These are phyloP conservation scores for Pythium periplocum DNA, from an alignment of 352 stramenopile genomes.

Conservation along the genomic window DNA sequence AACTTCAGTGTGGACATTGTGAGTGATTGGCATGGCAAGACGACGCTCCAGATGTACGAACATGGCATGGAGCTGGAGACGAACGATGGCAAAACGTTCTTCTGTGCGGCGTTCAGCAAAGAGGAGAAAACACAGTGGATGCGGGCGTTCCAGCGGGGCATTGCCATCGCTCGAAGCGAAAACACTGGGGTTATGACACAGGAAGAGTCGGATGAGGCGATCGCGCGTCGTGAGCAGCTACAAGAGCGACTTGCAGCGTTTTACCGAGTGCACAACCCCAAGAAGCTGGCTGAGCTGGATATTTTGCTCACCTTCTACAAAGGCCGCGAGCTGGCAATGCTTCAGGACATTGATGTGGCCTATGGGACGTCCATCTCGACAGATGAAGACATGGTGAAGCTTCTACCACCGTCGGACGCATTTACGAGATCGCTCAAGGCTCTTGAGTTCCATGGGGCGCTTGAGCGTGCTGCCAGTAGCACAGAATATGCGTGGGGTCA, in stretches of 20 bases:
- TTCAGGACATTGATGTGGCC: constrained; percentile 23
- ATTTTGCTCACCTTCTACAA: constrained; percentile 26
- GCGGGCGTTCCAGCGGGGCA: constrained; percentile 45
- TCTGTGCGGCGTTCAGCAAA: constrained; percentile 45
- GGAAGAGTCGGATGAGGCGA: constrained; percentile 7
- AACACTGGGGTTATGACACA: neutral
- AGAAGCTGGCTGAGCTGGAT: constrained; percentile 25
- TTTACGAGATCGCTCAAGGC: constrained; percentile 9
- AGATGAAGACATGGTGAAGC: constrained; percentile 11
- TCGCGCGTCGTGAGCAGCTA: constrained; percentile 6
- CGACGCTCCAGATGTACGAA: constrained; percentile 36
- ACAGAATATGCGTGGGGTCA: constrained; percentile 28
- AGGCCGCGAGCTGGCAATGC: constrained; percentile 19
- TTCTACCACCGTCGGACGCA: constrained; percentile 16
- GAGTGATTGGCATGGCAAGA: constrained; percentile 69
- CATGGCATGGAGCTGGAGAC: constrained; percentile 71
- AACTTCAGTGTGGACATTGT: constrained; percentile 50
- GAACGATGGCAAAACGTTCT: constrained; percentile 61
- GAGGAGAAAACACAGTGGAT: constrained; percentile 64
- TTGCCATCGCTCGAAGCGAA: constrained; percentile 22
- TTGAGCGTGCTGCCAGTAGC: constrained; percentile 13
- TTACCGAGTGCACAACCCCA: constrained; percentile 27
- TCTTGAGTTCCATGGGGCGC: constrained; percentile 17
- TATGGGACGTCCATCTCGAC: constrained; percentile 18
- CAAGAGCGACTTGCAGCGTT: constrained; percentile 21